Conservation (phyloP, 768 basidiomycete species). For the Lactarius hengduanensis region DNA sequence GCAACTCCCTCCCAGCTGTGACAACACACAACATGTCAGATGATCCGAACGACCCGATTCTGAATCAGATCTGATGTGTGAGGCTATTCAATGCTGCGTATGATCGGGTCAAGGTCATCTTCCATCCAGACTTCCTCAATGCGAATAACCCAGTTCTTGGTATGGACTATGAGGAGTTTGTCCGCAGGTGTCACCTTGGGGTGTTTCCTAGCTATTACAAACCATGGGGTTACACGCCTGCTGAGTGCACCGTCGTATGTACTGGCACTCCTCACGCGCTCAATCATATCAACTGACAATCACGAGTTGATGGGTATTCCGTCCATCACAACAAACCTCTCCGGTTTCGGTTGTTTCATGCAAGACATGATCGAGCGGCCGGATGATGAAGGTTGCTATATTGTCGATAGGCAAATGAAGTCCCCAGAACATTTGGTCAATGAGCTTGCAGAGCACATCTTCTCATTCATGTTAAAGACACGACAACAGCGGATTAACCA, state of each 20-base stretch:
- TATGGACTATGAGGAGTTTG: constrained; percentile 98
- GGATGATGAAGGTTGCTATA: constrained; percentile 94
- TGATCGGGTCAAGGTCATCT: constrained; percentile 96
- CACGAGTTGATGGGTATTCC: constrained; percentile 89
- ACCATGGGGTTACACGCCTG: constrained; percentile 96
- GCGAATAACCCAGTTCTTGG: constrained; percentile 97
- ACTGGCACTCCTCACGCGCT: neutral
- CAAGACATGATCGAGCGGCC: constrained; percentile 95
- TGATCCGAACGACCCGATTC: constrained; percentile 86
- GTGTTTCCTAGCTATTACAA: constrained; percentile 99
- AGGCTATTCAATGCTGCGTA: constrained; percentile 85
- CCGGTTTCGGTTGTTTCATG: constrained; percentile 99
- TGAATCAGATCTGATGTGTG: constrained; percentile 93
- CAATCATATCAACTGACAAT: constrained; percentile 17
- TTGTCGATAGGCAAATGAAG: constrained; percentile 88
- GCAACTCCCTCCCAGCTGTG: constrained; percentile 91
- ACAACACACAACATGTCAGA: constrained; percentile 99
- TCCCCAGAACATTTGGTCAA: constrained; percentile 90
- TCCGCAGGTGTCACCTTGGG: constrained; percentile 94
- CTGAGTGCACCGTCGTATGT: constrained; percentile 95
- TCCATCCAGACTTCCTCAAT: constrained; percentile 98
- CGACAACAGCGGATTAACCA: constrained; percentile 98
- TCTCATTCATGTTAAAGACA: constrained; percentile 74
- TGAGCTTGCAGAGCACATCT: constrained; percentile 76
- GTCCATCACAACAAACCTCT: constrained; percentile 94